A percentile compares a stretch with the other conserved stretches of the same genome.
phyloP scores from a whole-genome alignment of 2,329 filamentous ascomycete species.

The Epichloe coenophiala region DNA sequence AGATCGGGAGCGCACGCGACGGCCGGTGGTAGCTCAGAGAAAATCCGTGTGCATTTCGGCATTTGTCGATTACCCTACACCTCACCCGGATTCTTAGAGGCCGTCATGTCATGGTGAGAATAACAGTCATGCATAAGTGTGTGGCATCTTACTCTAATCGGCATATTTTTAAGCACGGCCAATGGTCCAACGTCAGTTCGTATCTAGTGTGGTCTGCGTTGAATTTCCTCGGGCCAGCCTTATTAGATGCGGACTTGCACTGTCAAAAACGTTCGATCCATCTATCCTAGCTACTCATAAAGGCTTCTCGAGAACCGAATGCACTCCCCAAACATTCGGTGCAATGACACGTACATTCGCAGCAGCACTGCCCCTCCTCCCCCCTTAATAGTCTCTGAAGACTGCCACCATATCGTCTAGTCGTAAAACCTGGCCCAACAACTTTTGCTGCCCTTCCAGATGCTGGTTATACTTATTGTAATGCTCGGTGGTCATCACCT shows the following conservation, averaged over 20 bases:
- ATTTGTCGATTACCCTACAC: neutral
- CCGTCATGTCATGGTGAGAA: too few species aligned
- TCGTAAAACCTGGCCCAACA: conserved; percentile 65
- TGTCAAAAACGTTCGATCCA: neutral
- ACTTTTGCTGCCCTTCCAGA: conserved; percentile 53
- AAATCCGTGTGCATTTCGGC: too few species aligned
- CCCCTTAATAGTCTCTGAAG: conserved; percentile 52
- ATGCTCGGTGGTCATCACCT: conserved; percentile 63
- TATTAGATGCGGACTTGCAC: neutral
- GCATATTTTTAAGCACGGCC: too few species aligned
- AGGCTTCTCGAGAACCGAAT: neutral
- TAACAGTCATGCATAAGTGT: too few species aligned
- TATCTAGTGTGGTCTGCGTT: too few species aligned
- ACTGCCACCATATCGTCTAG: conserved; percentile 77
- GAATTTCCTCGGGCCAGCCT: too few species aligned
- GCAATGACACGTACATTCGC: neutral
- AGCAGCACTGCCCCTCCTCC: neutral
- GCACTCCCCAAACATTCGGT: neutral
- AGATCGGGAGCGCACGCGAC: too few species aligned
- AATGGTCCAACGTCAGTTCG: too few species aligned
- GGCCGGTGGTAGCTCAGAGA: neutral
- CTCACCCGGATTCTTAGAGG: neutral
- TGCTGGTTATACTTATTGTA: conserved; percentile 47
- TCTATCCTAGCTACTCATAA: neutral
- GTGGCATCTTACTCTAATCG: too few species aligned